Evolutionary conservation across 2,329 filamentous ascomycete genomes (phyloP).

Genomic region (Penicillium vulpinum): DNA sequence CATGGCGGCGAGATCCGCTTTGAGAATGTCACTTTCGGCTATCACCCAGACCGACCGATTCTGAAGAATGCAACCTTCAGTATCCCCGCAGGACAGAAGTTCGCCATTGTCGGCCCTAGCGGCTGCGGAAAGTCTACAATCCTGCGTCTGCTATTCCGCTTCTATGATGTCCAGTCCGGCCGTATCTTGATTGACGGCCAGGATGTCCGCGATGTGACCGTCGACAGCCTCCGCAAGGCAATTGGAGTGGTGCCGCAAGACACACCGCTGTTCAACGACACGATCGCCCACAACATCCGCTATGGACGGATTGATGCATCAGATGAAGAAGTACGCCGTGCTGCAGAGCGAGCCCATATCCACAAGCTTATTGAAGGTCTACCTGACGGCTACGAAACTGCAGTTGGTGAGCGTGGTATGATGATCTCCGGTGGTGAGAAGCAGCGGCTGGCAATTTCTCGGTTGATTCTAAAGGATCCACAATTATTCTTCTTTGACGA

Average conservation of each 20-base stretch:
- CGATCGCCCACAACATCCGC: slow-evolving; percentile 90
- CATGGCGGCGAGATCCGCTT: slow-evolving; percentile 88
- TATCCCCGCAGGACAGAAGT: slow-evolving; percentile 93
- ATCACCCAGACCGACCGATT: slow-evolving; percentile 82
- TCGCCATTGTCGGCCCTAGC: slow-evolving; percentile 90
- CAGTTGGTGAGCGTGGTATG: slow-evolving; percentile 89
- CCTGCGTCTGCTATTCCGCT: slow-evolving; percentile 86
- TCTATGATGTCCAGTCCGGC: slow-evolving; percentile 83
- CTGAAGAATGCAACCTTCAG: slow-evolving; percentile 80
- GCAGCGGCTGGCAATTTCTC: slow-evolving; percentile 80
- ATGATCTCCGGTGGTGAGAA: slow-evolving; percentile 98
- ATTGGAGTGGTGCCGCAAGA: slow-evolving; percentile 98
- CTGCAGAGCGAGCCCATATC: slow-evolving; percentile 79
- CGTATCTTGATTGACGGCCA: slow-evolving; percentile 90
- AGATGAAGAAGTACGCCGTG: slow-evolving; percentile 70
- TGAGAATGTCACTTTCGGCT: slow-evolving; percentile 93
- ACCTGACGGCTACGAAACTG: slow-evolving; percentile 85
- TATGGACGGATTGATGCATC: slow-evolving; percentile 83
- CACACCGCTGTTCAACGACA: slow-evolving; percentile 95
- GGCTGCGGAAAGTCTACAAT: slow-evolving; percentile 97
- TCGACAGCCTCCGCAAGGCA: slow-evolving; percentile 78
- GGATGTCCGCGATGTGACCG: slow-evolving; percentile 77
- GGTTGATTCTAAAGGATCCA: slow-evolving; percentile 84
- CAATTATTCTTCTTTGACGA: slow-evolving; percentile 93
- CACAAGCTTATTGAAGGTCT: slow-evolving; percentile 78